Base-by-base conservation (phyloP, 192 early-diverging fungal species). In the Coemansia sp. region DNA sequence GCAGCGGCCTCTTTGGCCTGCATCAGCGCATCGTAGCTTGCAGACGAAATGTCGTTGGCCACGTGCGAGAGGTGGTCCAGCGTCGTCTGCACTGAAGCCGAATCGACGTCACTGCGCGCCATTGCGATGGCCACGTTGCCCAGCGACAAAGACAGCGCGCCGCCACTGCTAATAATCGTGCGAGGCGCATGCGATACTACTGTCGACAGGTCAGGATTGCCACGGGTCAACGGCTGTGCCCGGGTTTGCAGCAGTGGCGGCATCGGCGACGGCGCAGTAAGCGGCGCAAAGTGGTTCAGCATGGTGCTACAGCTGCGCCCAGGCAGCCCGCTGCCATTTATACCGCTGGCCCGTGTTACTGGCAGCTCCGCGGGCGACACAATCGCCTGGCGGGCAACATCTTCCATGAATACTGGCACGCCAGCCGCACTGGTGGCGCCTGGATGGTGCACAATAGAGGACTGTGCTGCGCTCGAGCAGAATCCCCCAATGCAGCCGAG, bases 121-220 rank as follows among this genome's bases (percentile, higher is more conserved):
- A 80, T 68, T 0, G 77, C 72, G 25, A 80, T 65, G 16, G 71
- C 77, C 0, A 80, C 77, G 65, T 53, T 74, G 49, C 65, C 77
- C 2, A 80, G 68, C 17, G 77, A 71, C 6, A 54, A 65, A 17
- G 77, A 80, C 37, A 80, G 62, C 16, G 68, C 68, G 58, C 63
- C 65, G 16, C 58, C 49, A 11, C 27, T 38, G 6, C 38, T 43
- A 2, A 31, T 31, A 31, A 31, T 31, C 29, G 60, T 45, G 6
- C 21, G 50, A 37, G 60, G 65, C 4, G 25, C 14, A 27, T 22
- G n/a, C 11, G 38, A 25, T 2, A 29, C n/a, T 6, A 50, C 29
- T 22, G 50, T 17, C 4, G 17, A 45, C 39, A 31, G 23, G 10
- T 27, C 25, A 12, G 48, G 37, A 21, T 4, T 19, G 54, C 17